phyloP scores from a whole-genome alignment of 1,284 basidiomycete species.

The Agaricales sp. region DNA sequence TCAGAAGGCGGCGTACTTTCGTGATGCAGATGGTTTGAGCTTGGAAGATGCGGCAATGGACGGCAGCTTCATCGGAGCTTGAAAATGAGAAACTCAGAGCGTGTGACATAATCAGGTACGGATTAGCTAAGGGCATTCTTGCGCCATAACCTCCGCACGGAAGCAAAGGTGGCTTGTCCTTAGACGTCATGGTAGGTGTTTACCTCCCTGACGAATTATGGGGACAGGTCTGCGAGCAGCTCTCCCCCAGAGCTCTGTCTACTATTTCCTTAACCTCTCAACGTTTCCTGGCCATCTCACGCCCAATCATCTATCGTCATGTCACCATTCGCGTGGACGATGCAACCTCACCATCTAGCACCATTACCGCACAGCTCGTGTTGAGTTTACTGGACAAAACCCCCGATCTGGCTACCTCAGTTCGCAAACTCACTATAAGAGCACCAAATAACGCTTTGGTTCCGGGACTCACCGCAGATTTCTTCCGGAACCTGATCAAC shows the following conservation, averaged over 20 bases:
- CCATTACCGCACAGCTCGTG: background rate
- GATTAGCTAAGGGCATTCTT: too few relatives aligned
- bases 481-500: background rate
- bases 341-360: background rate
- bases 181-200: background rate
- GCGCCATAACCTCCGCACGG: too few relatives aligned
- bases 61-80: too few relatives aligned
- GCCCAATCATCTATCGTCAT: background rate
- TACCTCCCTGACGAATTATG: background rate
- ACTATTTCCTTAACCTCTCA: background rate
- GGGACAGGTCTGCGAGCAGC: background rate
- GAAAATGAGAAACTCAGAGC: too few relatives aligned
- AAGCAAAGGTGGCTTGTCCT: too few relatives aligned
- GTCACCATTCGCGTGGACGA: background rate
- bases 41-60: too few relatives aligned
- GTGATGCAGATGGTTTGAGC: too few relatives aligned
- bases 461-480: background rate
- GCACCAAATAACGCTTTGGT: background rate
- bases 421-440: background rate
- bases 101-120: too few relatives aligned
- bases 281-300: background rate
- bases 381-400: background rate
- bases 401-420: background rate
- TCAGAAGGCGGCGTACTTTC: too few relatives aligned
- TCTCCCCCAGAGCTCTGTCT: background rate